Percentiles rank a stretch among this genome's conserved stretches.
Evolutionary conservation across 2,329 filamentous ascomycete species (phyloP).

Genomic region (Hypoxylon sp.): DNA sequence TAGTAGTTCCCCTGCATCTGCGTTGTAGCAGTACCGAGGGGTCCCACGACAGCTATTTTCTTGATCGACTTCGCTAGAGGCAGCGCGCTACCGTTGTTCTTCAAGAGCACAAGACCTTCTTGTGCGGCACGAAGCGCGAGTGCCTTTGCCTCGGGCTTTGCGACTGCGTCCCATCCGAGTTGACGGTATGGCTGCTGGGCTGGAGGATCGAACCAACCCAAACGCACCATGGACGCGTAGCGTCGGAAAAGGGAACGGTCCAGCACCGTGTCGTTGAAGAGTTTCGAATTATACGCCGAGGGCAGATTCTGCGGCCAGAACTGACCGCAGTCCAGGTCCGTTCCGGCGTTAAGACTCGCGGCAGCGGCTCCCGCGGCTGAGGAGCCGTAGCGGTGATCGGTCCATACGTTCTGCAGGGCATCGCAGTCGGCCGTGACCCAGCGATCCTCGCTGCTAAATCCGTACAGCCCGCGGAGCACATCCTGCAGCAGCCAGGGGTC

Average conservation of each 20-base stretch:
- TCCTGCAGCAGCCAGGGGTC: slow-evolving; percentile 73
- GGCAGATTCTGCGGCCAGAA: slow-evolving; percentile 52
- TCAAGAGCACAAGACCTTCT: slow-evolving; percentile 65
- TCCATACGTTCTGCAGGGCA: slow-evolving; percentile 71
- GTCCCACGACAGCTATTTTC: slow-evolving; percentile 69
- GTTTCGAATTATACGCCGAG: slow-evolving; percentile 51
- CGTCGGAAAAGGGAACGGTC: slow-evolving; percentile 66
- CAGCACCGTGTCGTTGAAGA: slow-evolving; percentile 62
- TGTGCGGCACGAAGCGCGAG: slow-evolving; percentile 70
- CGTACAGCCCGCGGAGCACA: slow-evolving; percentile 75
- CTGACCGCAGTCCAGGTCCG: slow-evolving; percentile 55
- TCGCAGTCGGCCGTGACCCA: slow-evolving; percentile 78
- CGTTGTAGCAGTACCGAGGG: slow-evolving; percentile 70
- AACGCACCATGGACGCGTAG: slow-evolving; percentile 68
- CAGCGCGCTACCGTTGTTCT: slow-evolving; percentile 69
- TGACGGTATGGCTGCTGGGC: slow-evolving; percentile 63
- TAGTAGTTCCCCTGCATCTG: slow-evolving; percentile 71
- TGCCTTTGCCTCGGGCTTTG: slow-evolving; percentile 66
- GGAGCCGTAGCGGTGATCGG: slow-evolving; percentile 57
- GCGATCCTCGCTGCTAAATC: slow-evolving; percentile 72
- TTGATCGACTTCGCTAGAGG: slow-evolving; percentile 62
- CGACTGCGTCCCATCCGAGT: slow-evolving; percentile 69
- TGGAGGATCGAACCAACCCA: slow-evolving; percentile 71
- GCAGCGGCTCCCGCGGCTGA: slow-evolving; percentile 55
- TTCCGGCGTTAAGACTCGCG: slow-evolving; percentile 57